Base-by-base conservation (phyloP, 345 rosid species). In the Eucalyptus pauciflora region DNA sequence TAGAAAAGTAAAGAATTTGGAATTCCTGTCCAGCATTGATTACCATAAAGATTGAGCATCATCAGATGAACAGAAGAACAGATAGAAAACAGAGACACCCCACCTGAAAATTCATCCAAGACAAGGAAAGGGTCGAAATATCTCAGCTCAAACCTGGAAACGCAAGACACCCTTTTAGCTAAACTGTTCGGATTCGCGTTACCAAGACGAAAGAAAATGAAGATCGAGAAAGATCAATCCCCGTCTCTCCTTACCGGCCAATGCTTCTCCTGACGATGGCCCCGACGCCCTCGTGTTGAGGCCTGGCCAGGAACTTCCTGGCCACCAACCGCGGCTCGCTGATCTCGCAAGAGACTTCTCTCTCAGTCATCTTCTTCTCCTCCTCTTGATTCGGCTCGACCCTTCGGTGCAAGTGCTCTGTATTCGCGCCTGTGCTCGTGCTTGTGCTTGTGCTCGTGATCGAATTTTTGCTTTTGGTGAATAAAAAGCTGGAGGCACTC, bases 211-310 rank as follows among this genome's bases (percentile, higher is more conserved):
- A 71, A 71, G 27, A 37, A 71, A 71, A 71, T 5, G 8, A 37
- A 71, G 46, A 37, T 71, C 27, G 46, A 5, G 83, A 37, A 71
- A 15, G 27, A 71, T 37, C 83, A 2, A 22, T 18, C 2, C 22
- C 83, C 83, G 4, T 18, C 48, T 64, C 13, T 13, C 56, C 85
- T 90, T 87, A 96, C 99, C 99, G 92, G 90, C 99, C 99, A 52
- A 97, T 96, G 94, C 99, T 97, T 93, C 99, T 97, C 91, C 98
- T 94, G 48, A 96, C 99, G 86, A 92, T 88, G 88, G 99, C 97
- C n/a, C 99, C 99, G 6, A 94, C 87, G 4, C 99, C 99, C 94
- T 96, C 99, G 56, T 91, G 95, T 48, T 96, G 99, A n/a, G 96
- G 97, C 93, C 96, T 94, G 8, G 99, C 97, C 93, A 95, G 93